These are phyloP conservation scores for Onygena corvina DNA, from an alignment of 2,329 filamentous ascomycete genomes.

Conservation along the genomic window DNA sequence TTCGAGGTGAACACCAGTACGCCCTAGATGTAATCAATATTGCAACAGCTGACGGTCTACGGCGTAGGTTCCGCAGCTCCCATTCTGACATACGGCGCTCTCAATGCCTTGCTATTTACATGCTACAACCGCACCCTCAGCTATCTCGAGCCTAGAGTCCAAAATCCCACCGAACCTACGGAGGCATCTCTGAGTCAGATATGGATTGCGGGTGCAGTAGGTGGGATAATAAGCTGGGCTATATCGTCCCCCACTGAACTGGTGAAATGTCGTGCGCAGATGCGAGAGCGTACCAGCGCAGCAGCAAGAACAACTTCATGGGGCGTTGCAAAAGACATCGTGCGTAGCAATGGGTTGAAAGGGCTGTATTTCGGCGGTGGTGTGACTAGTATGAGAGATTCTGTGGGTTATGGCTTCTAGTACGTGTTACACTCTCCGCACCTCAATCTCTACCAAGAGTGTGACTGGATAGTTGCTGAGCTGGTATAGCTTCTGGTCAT, in stretches of 20 bases:
- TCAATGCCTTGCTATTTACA: slow-evolving; percentile 83
- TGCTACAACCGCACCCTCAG: slow-evolving; percentile 76
- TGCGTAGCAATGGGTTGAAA: slow-evolving; percentile 46
- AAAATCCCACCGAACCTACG: slow-evolving; percentile 34
- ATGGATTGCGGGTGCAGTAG: slow-evolving; percentile 67
- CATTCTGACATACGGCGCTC: slow-evolving; percentile 74
- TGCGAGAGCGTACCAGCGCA: slow-evolving; percentile 31
- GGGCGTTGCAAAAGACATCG: slow-evolving; percentile 51
- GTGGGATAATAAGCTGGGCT: slow-evolving; percentile 73
- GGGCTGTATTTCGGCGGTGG: slow-evolving; percentile 72
- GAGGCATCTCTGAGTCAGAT: slow-evolving; percentile 50
- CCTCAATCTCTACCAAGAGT: too few species aligned
- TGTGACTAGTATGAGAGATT: slow-evolving; percentile 72
- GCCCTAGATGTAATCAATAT: not conserved
- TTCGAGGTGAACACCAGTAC: slow-evolving; percentile 26
- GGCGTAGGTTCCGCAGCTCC: slow-evolving; percentile 63
- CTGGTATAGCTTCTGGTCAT: slow-evolving; percentile 64
- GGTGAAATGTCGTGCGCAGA: slow-evolving; percentile 77
- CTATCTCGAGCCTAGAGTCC: slow-evolving; percentile 40
- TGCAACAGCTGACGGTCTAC: not conserved
- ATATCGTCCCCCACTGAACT: slow-evolving; percentile 83
- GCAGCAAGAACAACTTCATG: slow-evolving; percentile 45
- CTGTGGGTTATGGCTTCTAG: slow-evolving; percentile 94
- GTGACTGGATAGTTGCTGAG: not conserved
- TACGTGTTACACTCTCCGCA: slow-evolving; percentile 29